phyloP scores from a whole-genome alignment of 2,329 filamentous ascomycete species.

The Dactylellina drechsleri region DNA sequence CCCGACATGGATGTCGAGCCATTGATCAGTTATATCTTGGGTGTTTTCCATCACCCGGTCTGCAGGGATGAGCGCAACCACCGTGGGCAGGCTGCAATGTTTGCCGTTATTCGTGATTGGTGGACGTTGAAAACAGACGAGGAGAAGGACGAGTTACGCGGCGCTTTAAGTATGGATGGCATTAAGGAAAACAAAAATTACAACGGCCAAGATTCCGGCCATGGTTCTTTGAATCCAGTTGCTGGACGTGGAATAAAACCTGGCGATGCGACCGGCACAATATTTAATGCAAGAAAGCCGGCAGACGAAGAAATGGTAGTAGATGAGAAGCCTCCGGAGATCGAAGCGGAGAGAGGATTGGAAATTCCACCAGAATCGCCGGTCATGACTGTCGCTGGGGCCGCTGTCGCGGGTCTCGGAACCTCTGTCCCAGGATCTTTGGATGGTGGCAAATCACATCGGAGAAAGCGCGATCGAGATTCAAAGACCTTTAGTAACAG shows the following conservation, averaged over 20 bases:
- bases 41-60: slow-evolving; percentile 90
- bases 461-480: slow-evolving; percentile 37
- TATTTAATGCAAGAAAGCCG: slow-evolving; percentile 40
- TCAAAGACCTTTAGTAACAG: slow-evolving; percentile 24
- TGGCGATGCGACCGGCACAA: slow-evolving; percentile 43
- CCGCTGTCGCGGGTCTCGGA: slow-evolving; percentile 68
- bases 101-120: slow-evolving; percentile 84
- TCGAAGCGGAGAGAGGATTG: slow-evolving; percentile 24
- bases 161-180: slow-evolving; percentile 55
- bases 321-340: slow-evolving; percentile 13
- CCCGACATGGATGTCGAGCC: slow-evolving; percentile 82
- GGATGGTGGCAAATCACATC: slow-evolving; percentile 31
- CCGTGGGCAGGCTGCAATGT: slow-evolving; percentile 90
- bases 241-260: slow-evolving; percentile 43
- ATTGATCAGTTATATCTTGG: slow-evolving; percentile 81
- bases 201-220: slow-evolving; percentile 55
- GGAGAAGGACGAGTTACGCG: slow-evolving; percentile 56
- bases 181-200: slow-evolving; percentile 52
- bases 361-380: slow-evolving; percentile 21
- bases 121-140: slow-evolving; percentile 69
- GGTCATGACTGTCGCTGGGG: neutral
- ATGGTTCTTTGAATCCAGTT: slow-evolving; percentile 51
- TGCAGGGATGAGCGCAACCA: slow-evolving; percentile 74
- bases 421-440: slow-evolving; percentile 70
- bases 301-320: slow-evolving; percentile 4